Base-by-base conservation (phyloP, 441 rosid genomes). In the Arabidopsis hybrid region DNA sequence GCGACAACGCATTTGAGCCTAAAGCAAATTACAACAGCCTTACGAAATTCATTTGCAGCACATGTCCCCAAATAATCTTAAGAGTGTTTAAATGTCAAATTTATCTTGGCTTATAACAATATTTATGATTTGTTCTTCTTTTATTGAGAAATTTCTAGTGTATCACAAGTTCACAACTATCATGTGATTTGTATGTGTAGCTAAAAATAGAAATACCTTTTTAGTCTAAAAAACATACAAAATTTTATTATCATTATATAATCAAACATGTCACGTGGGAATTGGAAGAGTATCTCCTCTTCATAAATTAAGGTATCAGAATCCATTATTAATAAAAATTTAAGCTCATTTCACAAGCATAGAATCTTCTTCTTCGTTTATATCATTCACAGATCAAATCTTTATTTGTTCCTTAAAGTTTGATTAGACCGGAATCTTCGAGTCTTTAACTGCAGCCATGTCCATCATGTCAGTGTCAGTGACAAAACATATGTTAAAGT, bases 281-380 rank as follows among this genome's bases (percentile, higher is more conserved):
- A n/a, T 53, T 43, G 62, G 10, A 47, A 11, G 59, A 66, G 73
- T 55, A 77, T 77, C 77, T 77, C 73, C 46, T 77, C 73, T 60
- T 77, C 73, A 51, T 65, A 71, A 71, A 52, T 45, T 52, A 77
- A 66, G 77, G 80, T 39, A 76, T 70, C 80, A 32, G 21, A 57
- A 71, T 51, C 67, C 14, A 39, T n/a, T 57, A 49, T 6, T 46
- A 17, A 56, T 39, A 61, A 34, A 36, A 34, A 36, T 47, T 26
- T 52, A 34, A 64, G 53, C 36, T 72, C 76, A 50, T 50, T 66
- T 65, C 67, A 50, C 64, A 77, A 67, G 76, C 76, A 71, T 71
- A 43, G 69, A 71, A 77, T 77, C 73, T 77, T 77, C 80, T 64
- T 65, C 69, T 9, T 31, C 46, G 13, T 36, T 42, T 58, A 9